These are phyloP conservation scores for Alisma plantagoaquatica DNA, from an alignment of 106 monocot species.

Conservation along the genomic window DNA sequence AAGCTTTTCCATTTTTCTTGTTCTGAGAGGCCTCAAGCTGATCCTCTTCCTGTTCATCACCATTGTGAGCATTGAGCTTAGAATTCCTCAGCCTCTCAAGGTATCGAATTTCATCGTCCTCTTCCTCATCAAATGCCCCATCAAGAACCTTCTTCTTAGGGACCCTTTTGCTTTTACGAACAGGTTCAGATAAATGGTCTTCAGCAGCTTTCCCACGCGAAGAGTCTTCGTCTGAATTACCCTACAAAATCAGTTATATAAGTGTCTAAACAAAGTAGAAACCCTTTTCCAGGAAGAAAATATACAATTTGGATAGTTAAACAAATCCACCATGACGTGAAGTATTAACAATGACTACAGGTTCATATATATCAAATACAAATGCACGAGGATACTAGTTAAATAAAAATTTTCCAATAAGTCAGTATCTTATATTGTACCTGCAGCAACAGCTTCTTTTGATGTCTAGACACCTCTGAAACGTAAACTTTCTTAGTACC, in stretches of 20 bases:
- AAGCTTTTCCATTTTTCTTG: conserved; percentile 24
- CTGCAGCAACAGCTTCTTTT: conserved; percentile 31
- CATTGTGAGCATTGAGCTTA: conserved; percentile 13
- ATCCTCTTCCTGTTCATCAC: conserved; percentile 21
- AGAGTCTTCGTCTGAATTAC: conserved; percentile 1
- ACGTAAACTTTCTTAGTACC: conserved; percentile 19
- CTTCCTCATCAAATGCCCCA: conserved; percentile 30
- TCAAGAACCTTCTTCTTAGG: conserved; percentile 48
- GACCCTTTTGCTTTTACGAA: conserved; percentile 49
- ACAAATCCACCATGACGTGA: too few species aligned
- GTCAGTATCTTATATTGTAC: too few species aligned
- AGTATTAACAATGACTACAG: too few species aligned
- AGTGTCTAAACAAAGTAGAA: too few species aligned
- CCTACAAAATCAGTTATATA: too few species aligned
- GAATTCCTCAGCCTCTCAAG: conserved; percentile 36
- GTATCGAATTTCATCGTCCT: conserved; percentile 45
- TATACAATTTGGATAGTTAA: too few species aligned
- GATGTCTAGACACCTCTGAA: conserved; percentile 33
- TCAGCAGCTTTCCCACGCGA: too few species aligned
- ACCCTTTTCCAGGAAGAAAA: too few species aligned
- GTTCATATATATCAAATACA: not conserved
- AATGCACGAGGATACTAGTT: not conserved
- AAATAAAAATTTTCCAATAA: too few species aligned
- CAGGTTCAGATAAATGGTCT: conserved; percentile 28
- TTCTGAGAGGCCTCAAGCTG: conserved; percentile 19